Conservation (phyloP, 2,329 filamentous ascomycete species). For the Fusarium floridanum region DNA sequence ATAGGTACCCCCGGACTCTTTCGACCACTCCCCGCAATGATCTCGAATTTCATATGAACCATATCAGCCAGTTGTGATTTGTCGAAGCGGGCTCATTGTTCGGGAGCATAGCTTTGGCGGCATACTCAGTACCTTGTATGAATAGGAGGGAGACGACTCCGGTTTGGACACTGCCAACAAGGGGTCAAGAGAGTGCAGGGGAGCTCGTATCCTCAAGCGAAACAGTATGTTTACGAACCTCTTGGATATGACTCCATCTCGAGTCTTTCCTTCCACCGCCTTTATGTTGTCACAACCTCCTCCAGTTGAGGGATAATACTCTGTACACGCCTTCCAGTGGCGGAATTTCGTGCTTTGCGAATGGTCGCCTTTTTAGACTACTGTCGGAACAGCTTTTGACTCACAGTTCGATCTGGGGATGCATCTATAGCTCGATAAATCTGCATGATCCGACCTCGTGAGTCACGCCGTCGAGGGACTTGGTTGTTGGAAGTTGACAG, state of each 20-base stretch:
- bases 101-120: not conserved
- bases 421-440: not conserved
- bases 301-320: not conserved
- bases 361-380: not conserved
- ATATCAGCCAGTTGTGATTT: not conserved
- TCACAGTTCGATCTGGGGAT: not conserved
- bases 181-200: not conserved
- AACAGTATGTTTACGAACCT: not conserved
- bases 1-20: not conserved
- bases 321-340: conserved; percentile 4
- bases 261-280: not conserved
- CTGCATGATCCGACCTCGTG: conserved; percentile 2
- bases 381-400: not conserved
- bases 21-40: not conserved
- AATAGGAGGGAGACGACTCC: not conserved
- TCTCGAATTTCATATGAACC: not conserved
- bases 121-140: not conserved
- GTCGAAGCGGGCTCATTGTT: not conserved
- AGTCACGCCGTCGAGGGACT: conserved; percentile 3
- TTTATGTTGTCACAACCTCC: not conserved
- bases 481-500: not conserved
- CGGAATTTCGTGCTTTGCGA: conserved; percentile 5
- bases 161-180: not conserved
- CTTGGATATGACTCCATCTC: not conserved
- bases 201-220: not conserved